phyloP scores from a whole-genome alignment of 208 protist species.

The Acanthamoeba royreba region DNA sequence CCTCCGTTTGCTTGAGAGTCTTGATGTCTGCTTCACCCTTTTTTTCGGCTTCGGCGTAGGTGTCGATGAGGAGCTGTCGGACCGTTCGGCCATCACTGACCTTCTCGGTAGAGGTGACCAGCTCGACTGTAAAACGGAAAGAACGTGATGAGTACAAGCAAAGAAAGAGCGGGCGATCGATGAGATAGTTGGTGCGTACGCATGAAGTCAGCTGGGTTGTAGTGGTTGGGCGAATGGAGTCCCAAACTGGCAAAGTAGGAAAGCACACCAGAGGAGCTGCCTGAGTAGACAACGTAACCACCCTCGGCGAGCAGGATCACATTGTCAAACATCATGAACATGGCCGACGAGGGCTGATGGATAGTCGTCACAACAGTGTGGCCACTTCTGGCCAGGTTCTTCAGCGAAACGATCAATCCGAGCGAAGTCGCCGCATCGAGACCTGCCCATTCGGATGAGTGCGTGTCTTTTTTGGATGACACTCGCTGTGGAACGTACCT shows the following conservation, averaged over 20 bases:
- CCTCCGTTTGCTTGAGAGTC: not conserved
- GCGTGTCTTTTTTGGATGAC: too few relatives aligned
- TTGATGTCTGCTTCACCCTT: not conserved
- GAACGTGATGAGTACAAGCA: not conserved
- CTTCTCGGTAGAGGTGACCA: constrained; percentile 24
- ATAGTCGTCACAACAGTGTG: constrained; percentile 91
- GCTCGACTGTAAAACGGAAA: constrained; percentile 10
- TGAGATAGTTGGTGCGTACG: not conserved
- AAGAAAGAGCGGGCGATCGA: not conserved
- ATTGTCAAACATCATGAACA: constrained; percentile 76
- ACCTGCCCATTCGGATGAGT: not conserved
- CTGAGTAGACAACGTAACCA: constrained; percentile 8
- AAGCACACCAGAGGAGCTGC: not conserved
- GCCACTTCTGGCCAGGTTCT: constrained; percentile 78
- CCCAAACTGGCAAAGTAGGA: constrained; percentile 35
- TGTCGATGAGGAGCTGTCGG: constrained; percentile 34
- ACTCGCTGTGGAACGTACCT: not conserved
- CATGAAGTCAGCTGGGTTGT: constrained; percentile 61
- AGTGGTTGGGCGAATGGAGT: constrained; percentile 36
- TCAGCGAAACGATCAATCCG: constrained; percentile 84
- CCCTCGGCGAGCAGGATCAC: constrained; percentile 46
- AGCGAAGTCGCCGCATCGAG: constrained; percentile 87
- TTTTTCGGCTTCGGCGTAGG: constrained; percentile 4
- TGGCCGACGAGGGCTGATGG: constrained; percentile 90
- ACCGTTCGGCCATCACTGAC: constrained; percentile 20